Base-by-base conservation (phyloP, 768 basidiomycete genomes). In the Gelatoporia subvermispora region DNA sequence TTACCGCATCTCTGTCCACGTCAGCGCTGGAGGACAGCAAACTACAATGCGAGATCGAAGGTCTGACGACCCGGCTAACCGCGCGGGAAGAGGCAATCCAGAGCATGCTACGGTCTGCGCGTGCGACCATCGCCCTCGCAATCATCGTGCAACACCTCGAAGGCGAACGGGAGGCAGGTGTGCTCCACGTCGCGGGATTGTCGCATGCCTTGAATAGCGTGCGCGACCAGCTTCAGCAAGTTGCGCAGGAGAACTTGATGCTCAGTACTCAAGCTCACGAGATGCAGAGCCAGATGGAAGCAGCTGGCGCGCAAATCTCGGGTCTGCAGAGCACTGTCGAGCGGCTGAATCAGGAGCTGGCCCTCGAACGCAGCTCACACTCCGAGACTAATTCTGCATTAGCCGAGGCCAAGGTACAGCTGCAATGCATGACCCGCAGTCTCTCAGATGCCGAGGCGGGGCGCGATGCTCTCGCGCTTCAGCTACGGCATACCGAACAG, bases 401-500 rank as follows among this genome's bases (percentile, higher is more conserved):
- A 18, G 67, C 73, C 24, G 67, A 72, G 43, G 65, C 73, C 17
- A 70, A 76, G 53, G 64, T 67, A 8, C 75, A 72, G 38, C 60
- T 85, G 9, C 51, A 61, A 4, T 72, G 72, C n/a, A 58, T 77
- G 18, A 68, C 69, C 4, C 68, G 73, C 42, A 63, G 73, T 15
- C 71, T 81, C 13, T 77, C 83, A 39, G 71, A 77, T 35, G 66
- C 78, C 35, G 84, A 85, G 57, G 77, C 83, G 0, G 77, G 85
- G 56, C 80, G 86, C 21, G 75, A 84, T 53, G 79, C 84, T 2
- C 72, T 88, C 17, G 66, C 69, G n/a, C 72, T 86, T 10, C 82
- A 85, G 59, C 65, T 84, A 28, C 71, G 74, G 3, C 85, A 87
- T 48, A 64, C 88, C n/a, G 73, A 75, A 41, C 63, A 69, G 31